These are phyloP conservation scores for Fusarium circinatum DNA, from an alignment of 2,329 filamentous ascomycete genomes.

Conservation along the genomic window DNA sequence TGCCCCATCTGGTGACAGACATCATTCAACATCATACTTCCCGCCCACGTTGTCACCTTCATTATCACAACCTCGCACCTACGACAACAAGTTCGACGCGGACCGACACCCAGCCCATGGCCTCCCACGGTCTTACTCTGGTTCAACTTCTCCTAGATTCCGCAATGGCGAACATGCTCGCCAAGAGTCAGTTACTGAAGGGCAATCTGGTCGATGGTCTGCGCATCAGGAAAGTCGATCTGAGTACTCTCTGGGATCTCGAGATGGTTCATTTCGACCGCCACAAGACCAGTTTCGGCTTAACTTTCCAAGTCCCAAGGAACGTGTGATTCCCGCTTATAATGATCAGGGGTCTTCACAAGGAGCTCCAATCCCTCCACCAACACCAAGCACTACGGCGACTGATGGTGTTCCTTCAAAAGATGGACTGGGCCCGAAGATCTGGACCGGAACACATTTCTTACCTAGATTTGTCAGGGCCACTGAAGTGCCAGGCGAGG, in stretches of 20 bases:
- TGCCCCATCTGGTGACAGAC: constrained; percentile 53
- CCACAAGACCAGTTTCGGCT: constrained; percentile 50
- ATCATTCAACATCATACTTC: constrained; percentile 60
- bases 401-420: constrained; percentile 62
- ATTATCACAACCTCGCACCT: constrained; percentile 56
- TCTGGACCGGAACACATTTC: constrained; percentile 75
- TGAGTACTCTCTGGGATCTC: constrained; percentile 59
- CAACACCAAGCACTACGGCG: constrained; percentile 45
- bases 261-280: constrained; percentile 50
- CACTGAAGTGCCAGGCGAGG: constrained; percentile 78
- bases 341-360: constrained; percentile 43
- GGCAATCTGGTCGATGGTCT: constrained; percentile 52
- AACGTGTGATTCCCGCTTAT: constrained; percentile 42
- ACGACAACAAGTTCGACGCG: constrained; percentile 57
- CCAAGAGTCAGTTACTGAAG: constrained; percentile 51
- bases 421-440: constrained; percentile 72
- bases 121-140: constrained; percentile 51
- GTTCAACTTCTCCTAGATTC: constrained; percentile 58
- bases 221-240: constrained; percentile 54
- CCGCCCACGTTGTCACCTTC: constrained; percentile 52
- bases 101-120: constrained; percentile 51
- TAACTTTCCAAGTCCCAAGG: constrained; percentile 52
- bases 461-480: constrained; percentile 72
- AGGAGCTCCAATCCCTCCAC: constrained; percentile 41
- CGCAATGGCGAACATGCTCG: constrained; percentile 52